Percentiles rank a stretch among this genome's conserved stretches.
phyloP scores from a whole-genome alignment of 2,329 filamentous ascomycete species.

The Nectriaceae sp. region DNA sequence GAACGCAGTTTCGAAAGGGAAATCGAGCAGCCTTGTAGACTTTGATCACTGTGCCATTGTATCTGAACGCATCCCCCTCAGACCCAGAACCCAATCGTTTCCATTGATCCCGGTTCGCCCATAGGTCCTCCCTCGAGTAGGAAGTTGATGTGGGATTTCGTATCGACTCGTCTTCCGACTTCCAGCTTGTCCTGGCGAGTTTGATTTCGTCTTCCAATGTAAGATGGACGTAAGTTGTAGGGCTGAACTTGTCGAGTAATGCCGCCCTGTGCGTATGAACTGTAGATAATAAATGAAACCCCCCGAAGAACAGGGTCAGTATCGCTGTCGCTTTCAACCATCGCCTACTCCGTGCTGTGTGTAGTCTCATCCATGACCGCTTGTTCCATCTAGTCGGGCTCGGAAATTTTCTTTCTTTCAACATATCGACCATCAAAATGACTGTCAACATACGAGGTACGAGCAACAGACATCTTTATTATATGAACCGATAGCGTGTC shows the following conservation, averaged over 20 bases:
- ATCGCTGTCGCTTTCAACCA: constrained; percentile 6
- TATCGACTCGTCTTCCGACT: constrained; percentile 5
- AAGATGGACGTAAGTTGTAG: constrained; percentile 22
- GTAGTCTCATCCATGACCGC: constrained; percentile 6
- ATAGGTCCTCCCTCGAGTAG: constrained; percentile 18
- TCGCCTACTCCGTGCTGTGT: constrained; percentile 4
- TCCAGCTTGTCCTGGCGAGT: constrained; percentile 13
- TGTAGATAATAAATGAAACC: constrained; percentile 9
- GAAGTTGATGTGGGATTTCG: background rate
- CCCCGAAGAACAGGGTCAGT: constrained; percentile 11
- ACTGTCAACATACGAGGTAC: no score
- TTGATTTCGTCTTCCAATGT: constrained; percentile 3
- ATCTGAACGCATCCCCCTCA: constrained; percentile 33
- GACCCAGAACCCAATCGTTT: constrained; percentile 29
- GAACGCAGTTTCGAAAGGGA: constrained; percentile 36
- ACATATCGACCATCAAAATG: no score
- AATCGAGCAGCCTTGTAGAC: constrained; percentile 26
- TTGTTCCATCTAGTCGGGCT: constrained; percentile 1
- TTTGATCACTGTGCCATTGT: constrained; percentile 32
- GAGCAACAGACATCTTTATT: no score
- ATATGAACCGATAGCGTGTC: no score
- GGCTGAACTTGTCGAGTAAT: constrained; percentile 23
- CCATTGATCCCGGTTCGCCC: constrained; percentile 27
- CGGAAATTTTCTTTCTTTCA: no score
- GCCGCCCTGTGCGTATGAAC: constrained; percentile 9